phyloP scores from a whole-genome alignment of 2,329 filamentous ascomycete species.

The Fusarium oxysporum region DNA sequence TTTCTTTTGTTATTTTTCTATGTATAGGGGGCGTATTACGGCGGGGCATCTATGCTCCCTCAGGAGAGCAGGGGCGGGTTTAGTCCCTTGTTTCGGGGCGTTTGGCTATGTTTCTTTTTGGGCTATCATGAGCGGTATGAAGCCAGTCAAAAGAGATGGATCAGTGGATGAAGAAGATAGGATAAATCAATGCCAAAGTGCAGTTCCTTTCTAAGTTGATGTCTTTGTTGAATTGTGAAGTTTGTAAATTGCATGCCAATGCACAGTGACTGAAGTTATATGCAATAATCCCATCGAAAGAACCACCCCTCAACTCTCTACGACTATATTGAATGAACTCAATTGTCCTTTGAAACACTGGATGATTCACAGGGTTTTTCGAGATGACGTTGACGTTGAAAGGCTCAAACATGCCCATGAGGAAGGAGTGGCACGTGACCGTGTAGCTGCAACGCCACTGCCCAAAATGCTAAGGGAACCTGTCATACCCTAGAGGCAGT shows the following conservation, averaged over 20 bases:
- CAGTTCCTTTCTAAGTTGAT: slow-evolving; percentile 33
- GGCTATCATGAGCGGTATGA: slow-evolving; percentile 46
- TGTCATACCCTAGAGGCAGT: slow-evolving; percentile 24
- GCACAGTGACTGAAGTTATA: background rate
- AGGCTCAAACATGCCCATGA: background rate
- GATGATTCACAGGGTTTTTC: background rate
- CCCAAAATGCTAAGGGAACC: background rate
- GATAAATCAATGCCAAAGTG: slow-evolving; percentile 42
- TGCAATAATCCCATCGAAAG: background rate
- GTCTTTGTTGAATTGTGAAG: background rate
- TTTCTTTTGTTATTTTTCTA: slow-evolving; percentile 39
- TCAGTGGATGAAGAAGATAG: slow-evolving; percentile 35
- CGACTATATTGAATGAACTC: background rate
- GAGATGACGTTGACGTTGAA: background rate
- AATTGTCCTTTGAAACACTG: background rate
- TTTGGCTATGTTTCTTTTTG: slow-evolving; percentile 40
- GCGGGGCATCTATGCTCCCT: slow-evolving; percentile 40
- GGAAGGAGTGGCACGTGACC: slow-evolving; percentile 24
- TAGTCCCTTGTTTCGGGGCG: slow-evolving; percentile 41
- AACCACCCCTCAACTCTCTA: background rate
- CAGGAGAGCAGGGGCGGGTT: slow-evolving; percentile 33
- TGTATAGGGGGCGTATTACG: slow-evolving; percentile 46
- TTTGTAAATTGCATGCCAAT: background rate
- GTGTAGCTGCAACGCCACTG: slow-evolving; percentile 1
- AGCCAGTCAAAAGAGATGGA: slow-evolving; percentile 43